These are phyloP conservation scores for Cubamyces sp. DNA, from an alignment of 768 basidiomycete species.

Conservation along the genomic window DNA sequence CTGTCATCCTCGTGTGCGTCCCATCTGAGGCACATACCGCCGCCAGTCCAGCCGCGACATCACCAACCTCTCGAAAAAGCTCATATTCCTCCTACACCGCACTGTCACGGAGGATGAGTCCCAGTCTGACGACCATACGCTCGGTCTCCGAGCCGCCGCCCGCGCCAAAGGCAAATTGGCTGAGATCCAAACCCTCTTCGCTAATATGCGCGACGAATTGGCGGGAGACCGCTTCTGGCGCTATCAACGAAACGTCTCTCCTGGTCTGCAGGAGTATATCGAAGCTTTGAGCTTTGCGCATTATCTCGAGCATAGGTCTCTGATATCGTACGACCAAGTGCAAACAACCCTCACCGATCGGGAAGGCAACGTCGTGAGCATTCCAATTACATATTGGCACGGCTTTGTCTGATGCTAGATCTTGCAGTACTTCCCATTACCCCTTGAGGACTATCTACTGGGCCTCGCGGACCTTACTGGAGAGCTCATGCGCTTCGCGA, in stretches of 20 bases:
- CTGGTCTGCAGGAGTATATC: conserved; percentile 93
- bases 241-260: conserved; percentile 72
- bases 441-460: conserved; percentile 85
- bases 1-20: neutral
- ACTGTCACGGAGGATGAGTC: conserved; percentile 49
- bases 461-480: conserved; percentile 95
- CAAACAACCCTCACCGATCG: conserved; percentile 65
- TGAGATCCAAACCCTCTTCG: conserved; percentile 70
- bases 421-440: conserved; percentile 72
- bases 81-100: conserved; percentile 92
- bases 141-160: conserved; percentile 52
- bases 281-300: conserved; percentile 90
- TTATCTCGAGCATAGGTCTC: conserved; percentile 70
- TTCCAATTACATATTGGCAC: neutral
- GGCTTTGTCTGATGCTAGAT: neutral
- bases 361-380: conserved; percentile 64
- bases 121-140: conserved; percentile 32
- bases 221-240: conserved; percentile 76
- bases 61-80: conserved; percentile 89
- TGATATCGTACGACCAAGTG: conserved; percentile 72
- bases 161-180: conserved; percentile 61
- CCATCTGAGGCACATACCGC: conserved; percentile 1
- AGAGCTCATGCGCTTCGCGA: conserved; percentile 95
- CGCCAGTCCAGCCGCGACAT: conserved; percentile 80
- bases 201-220: conserved; percentile 62